A percentile compares a stretch with the other conserved stretches of the same genome.
These are phyloP conservation scores for Cryptococcus jaspeensis DNA, from an alignment of 1,284 basidiomycete species.

Conservation along the genomic window DNA sequence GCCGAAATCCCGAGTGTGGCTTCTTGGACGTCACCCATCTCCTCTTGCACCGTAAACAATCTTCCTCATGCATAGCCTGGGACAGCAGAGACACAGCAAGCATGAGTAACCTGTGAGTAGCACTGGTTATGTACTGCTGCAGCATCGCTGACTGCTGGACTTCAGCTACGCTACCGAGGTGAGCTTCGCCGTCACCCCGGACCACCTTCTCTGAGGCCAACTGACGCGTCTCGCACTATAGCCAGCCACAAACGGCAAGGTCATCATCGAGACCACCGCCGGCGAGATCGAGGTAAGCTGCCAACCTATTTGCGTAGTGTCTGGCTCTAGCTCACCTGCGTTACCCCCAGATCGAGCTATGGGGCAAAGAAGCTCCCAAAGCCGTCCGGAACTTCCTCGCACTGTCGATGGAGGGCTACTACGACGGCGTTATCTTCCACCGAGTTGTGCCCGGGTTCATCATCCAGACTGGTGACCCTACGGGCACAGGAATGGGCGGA, in stretches of 20 bases:
- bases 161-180: conserved; percentile 47
- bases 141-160: background rate
- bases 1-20: too few species aligned
- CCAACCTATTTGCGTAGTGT: too few species aligned
- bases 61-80: background rate
- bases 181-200: conserved; percentile 1
- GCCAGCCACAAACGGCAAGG: conserved; percentile 71
- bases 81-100: background rate
- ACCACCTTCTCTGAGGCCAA: conserved; percentile 1
- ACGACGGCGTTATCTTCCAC: conserved; percentile 92
- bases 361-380: conserved; percentile 93
- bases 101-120: conserved; percentile 45
- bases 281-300: conserved; percentile 72
- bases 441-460: conserved; percentile 78
- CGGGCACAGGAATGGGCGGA: conserved; percentile 85
- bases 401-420: conserved; percentile 91
- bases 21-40: too few species aligned
- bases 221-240: conserved; percentile 9
- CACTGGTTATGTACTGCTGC: background rate
- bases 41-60: too few species aligned
- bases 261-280: conserved; percentile 83
- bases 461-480: conserved; percentile 92
- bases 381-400: conserved; percentile 90
- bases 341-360: conserved; percentile 71
- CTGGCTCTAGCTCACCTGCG: background rate